Conservation (phyloP, 2,329 filamentous ascomycete species). For the Ceratocystis harringtonii region DNA sequence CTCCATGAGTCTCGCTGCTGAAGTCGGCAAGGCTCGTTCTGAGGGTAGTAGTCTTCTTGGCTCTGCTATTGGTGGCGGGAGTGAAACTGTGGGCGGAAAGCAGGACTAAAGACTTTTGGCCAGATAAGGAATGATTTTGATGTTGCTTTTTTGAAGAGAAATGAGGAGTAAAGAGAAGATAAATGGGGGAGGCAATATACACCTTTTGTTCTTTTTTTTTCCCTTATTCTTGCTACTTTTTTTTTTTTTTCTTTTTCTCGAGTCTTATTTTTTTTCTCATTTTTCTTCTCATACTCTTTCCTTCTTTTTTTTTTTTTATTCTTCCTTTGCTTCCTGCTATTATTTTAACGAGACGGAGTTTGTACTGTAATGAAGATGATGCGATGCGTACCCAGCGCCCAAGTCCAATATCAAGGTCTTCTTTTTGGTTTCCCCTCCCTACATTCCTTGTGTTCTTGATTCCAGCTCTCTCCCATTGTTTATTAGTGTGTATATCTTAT, state of each 20-base stretch:
- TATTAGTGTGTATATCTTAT: too few species aligned
- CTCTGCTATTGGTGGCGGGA: background rate
- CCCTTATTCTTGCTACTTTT: background rate
- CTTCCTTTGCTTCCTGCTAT: slow-evolving; percentile 11
- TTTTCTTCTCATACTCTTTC: slow-evolving; percentile 7
- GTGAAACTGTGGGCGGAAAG: slow-evolving; percentile 10
- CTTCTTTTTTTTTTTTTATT: slow-evolving; percentile 15
- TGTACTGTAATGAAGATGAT: background rate
- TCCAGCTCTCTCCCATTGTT: too few species aligned
- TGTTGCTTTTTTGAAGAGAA: background rate
- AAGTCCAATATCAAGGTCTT: background rate
- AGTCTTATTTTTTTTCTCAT: background rate
- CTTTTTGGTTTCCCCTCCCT: background rate
- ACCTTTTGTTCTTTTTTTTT: background rate
- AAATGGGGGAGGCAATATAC: background rate
- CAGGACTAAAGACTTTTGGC: slow-evolving; percentile 12
- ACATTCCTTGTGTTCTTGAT: too few species aligned
- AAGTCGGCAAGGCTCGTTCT: slow-evolving; percentile 13
- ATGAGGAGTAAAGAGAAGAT: background rate
- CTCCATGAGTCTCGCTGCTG: slow-evolving; percentile 13
- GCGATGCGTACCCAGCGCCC: too few species aligned
- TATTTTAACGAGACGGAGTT: slow-evolving; percentile 4
- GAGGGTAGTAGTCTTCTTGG: slow-evolving; percentile 6
- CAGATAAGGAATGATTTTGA: background rate
- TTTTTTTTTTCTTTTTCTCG: background rate